Evolutionary conservation across 2,329 filamentous ascomycete species (phyloP), one percentile per base, ranked within the genome.

Genomic region (Ceratocystis cacaofunesta): DNA sequence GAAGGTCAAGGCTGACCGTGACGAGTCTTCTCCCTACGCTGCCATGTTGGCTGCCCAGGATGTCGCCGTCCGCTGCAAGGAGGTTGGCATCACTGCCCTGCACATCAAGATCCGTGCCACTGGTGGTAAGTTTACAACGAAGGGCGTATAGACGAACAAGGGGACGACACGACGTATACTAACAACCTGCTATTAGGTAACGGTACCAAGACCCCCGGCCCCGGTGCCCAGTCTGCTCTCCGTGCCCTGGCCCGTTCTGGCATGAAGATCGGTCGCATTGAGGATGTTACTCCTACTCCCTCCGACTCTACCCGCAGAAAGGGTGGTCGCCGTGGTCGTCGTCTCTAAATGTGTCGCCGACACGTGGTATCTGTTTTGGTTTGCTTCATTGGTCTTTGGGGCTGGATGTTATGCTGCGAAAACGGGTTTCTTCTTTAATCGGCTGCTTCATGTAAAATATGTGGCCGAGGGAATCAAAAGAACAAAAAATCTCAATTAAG

Each of bases 101-200:
- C 95, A 99, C 87, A 95, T 99, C 86, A 99, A 99, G 90, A 99
- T 99, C 85, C 88, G 95, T 78, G 95, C 94, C 78, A 99, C 94
- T 76, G 94, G 94, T 85, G 91, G 92, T 92, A 82, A 73, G 83
- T 81, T 70, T 46, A 17, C 8, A 55, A 32, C 15, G 44, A 1
- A 12, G 12, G 36, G 52, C 28, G 52, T 1, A 32, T 17, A 32
- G 22, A 61, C 55, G 12, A 36, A 63, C 60, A 30, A 36, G 8
- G 19, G 8, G 32, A 52, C 4, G 15, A 32, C 3, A 15, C 36
- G 17, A 19, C 55, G 10, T 7, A 46, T 61, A 17, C 61, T 19
- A 64, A 30, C 50, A 61, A 64, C 46, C 48, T 48, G 50, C 67
- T 68, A 52, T 67, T 41, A 89, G 89, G 90, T 82, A 99, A 97